Percentiles rank a stretch among this genome's conserved stretches.
Conservation (phyloP, 1,139 yeast species). For the Yarrowia galli region DNA sequence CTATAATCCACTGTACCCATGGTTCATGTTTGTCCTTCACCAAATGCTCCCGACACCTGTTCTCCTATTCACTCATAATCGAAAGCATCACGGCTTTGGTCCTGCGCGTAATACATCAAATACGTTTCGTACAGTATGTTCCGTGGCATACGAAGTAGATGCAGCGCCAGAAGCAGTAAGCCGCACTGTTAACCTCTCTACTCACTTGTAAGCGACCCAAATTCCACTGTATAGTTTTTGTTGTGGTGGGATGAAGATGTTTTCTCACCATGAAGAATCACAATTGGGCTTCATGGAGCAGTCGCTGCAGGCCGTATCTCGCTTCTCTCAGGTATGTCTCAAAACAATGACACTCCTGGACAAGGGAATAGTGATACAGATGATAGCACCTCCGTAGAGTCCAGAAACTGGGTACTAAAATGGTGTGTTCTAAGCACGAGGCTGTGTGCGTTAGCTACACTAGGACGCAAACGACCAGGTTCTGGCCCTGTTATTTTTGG, state of each 20-base stretch:
- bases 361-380: background rate
- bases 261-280: too few species aligned
- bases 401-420: background rate
- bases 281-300: too few species aligned
- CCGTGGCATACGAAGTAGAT: too few species aligned
- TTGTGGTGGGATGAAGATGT: background rate
- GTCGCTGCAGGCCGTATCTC: background rate
- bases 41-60: too few species aligned
- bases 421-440: background rate
- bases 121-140: too few species aligned
- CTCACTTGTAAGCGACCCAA: background rate
- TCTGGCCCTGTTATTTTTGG: background rate
- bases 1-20: too few species aligned
- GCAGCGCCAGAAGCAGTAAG: too few species aligned
- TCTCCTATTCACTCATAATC: too few species aligned
- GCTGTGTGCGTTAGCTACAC: background rate
- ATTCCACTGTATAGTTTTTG: background rate
- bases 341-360: background rate
- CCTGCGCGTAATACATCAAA: too few species aligned
- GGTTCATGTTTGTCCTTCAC: too few species aligned
- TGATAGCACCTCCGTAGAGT: background rate
- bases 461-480: background rate
- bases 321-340: too few species aligned
- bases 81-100: too few species aligned
- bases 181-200: background rate